Percentiles rank a stretch among this genome's conserved stretches.
These are phyloP conservation scores for Spiraea crenata DNA, from an alignment of 331 rosid genomes.

Conservation along the genomic window DNA sequence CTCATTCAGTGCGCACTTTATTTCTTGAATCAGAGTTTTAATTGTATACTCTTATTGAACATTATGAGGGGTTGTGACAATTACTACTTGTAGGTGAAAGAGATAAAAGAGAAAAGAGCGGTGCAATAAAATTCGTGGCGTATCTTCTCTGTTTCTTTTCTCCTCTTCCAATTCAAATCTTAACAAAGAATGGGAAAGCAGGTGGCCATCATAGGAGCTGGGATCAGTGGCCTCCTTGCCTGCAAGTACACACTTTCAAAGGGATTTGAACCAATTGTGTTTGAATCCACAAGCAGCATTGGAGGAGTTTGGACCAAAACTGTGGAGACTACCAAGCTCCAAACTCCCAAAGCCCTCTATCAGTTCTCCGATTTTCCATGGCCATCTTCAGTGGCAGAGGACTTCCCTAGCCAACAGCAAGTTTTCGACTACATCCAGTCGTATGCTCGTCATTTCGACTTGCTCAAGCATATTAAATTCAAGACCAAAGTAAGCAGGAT, in stretches of 20 bases:
- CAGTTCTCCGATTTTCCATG: constrained; percentile 75
- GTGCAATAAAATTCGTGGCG: no score
- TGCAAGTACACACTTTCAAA: constrained; percentile 57
- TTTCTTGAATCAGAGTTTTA: no score
- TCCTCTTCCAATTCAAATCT: neutral
- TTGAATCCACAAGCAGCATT: constrained; percentile 46
- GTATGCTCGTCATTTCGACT: constrained; percentile 52
- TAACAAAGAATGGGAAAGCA: constrained; percentile 27
- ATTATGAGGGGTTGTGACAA: no score
- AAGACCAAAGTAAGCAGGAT: constrained; percentile 37
- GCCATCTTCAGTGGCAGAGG: constrained; percentile 50
- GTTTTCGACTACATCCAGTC: constrained; percentile 42
- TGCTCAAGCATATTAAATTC: constrained; percentile 50
- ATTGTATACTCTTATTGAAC: no score
- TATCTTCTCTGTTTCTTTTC: no score
- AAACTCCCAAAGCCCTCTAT: constrained; percentile 44
- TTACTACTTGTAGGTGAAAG: no score
- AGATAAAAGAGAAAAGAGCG: no score
- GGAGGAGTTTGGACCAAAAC: constrained; percentile 74
- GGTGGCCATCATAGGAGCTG: constrained; percentile 61
- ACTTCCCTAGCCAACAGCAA: constrained; percentile 36
- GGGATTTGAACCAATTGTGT: constrained; percentile 55
- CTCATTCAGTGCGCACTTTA: no score
- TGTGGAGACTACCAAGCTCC: constrained; percentile 49
- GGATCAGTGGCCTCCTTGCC: constrained; percentile 66